phyloP scores from a whole-genome alignment of 768 basidiomycete genomes.

The Boletellus ananiceps region DNA sequence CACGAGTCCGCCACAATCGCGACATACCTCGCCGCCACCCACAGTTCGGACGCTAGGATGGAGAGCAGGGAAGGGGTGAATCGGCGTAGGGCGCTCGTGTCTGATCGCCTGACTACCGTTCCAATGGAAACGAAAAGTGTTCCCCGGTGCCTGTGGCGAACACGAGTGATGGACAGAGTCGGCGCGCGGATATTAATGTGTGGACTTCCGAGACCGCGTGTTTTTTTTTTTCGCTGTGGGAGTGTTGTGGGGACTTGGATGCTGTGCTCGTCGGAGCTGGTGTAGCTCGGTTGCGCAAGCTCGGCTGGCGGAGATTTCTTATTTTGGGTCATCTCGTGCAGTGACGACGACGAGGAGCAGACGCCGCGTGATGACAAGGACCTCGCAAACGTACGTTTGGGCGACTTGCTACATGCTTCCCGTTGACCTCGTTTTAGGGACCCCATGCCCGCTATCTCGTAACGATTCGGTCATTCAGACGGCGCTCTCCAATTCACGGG shows the following conservation, averaged over 20 bases:
- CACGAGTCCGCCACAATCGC: too few species aligned
- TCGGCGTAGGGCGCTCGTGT: background rate
- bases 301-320: background rate
- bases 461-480: slow-evolving; percentile 31
- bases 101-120: slow-evolving; percentile 17
- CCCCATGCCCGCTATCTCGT: slow-evolving; percentile 29
- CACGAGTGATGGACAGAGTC: slow-evolving; percentile 22
- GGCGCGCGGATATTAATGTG: slow-evolving; percentile 32
- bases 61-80: too few species aligned
- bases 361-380: background rate
- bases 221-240: background rate
- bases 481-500: slow-evolving; percentile 29
- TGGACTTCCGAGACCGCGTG: background rate
- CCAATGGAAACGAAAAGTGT: slow-evolving; percentile 23
- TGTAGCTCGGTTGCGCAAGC: slow-evolving; percentile 1
- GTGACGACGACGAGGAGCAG: background rate
- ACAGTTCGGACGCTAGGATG: too few species aligned
- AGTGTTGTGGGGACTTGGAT: background rate
- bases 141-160: slow-evolving; percentile 30
- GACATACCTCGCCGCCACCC: background rate
- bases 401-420: background rate
- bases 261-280: background rate
- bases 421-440: slow-evolving; percentile 27
- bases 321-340: background rate
- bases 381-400: slow-evolving; percentile 1